Percentiles rank a stretch among this genome's conserved stretches.
Evolutionary conservation across 2,329 filamentous ascomycete genomes (phyloP).

Genomic region (Cercospora beticola): DNA sequence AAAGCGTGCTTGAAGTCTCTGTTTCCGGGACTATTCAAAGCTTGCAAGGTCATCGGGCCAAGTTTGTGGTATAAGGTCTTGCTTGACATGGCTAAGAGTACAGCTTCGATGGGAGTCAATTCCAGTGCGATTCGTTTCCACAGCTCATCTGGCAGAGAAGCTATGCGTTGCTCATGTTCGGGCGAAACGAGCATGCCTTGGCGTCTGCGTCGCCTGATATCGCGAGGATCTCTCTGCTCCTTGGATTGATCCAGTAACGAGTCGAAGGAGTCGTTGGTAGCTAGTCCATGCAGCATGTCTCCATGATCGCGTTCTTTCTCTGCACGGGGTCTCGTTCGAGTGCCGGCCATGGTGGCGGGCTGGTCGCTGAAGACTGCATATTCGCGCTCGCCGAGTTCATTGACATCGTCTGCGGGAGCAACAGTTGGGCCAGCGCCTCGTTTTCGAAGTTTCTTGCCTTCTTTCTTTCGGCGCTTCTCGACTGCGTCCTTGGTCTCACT

Average conservation of each 20-base stretch:
- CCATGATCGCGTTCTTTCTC: conserved; percentile 36
- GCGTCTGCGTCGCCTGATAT: conserved; percentile 13
- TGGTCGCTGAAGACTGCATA: conserved; percentile 34
- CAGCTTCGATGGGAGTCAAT: conserved; percentile 49
- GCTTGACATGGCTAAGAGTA: conserved; percentile 51
- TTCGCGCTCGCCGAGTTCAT: conserved; percentile 36
- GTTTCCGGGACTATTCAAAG: conserved; percentile 47
- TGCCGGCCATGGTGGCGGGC: conserved; percentile 23
- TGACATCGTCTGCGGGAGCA: conserved; percentile 25
- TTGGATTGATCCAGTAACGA: conserved; percentile 31
- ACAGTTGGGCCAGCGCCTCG: conserved; percentile 16
- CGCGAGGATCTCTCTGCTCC: conserved; percentile 8
- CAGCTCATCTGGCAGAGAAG: conserved; percentile 46
- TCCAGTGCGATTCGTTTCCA: conserved; percentile 49
- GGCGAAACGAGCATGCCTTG: conserved; percentile 20
- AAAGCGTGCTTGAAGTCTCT: conserved; percentile 51
- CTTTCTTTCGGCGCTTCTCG: conserved; percentile 30
- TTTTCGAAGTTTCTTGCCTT: conserved; percentile 25
- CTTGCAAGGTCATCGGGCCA: conserved; percentile 43
- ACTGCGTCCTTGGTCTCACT: conserved; percentile 32
- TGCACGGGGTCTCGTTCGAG: not conserved
- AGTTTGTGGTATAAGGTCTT: conserved; percentile 49
- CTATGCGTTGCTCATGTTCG: conserved; percentile 45
- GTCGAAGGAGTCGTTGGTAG: conserved; percentile 40
- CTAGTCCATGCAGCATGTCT: conserved; percentile 42